Conservation (phyloP, 257 asterid species). For the Penstemon barbatus region DNA sequence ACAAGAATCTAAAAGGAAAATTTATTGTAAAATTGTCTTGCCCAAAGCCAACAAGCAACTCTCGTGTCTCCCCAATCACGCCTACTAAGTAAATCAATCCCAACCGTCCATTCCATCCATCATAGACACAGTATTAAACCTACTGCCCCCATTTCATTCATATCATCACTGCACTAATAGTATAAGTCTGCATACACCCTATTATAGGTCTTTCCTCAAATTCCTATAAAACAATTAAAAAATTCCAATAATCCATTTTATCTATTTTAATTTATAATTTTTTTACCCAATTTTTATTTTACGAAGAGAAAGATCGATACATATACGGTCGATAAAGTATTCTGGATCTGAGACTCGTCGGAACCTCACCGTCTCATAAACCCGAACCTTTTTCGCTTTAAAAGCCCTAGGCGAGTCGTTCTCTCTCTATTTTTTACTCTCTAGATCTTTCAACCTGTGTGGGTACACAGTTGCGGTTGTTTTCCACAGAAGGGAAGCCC, state of each 20-base stretch:
- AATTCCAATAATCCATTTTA: neutral
- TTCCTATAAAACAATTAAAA: conserved; percentile 6
- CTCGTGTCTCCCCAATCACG: conserved; percentile 5
- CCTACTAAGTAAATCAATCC: conserved; percentile 26
- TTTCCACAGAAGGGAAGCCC: conserved; percentile 22
- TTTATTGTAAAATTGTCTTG: too few species aligned
- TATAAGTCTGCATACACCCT: too few species aligned
- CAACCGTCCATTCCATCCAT: conserved; percentile 34
- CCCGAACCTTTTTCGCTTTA: conserved; percentile 39
- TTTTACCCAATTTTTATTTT: conserved; percentile 31
- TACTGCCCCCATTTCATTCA: conserved; percentile 27
- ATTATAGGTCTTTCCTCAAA: neutral
- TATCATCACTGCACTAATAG: conserved; percentile 38
- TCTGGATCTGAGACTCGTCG: conserved; percentile 79
- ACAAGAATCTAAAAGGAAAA: too few species aligned
- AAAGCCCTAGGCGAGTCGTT: conserved; percentile 31
- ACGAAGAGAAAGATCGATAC: conserved; percentile 29
- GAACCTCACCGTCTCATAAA: conserved; percentile 61
- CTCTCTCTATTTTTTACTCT: conserved; percentile 6
- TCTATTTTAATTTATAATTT: conserved; percentile 18
- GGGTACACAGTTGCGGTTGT: conserved; percentile 3
- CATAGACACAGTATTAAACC: conserved; percentile 31
- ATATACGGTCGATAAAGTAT: conserved; percentile 35
- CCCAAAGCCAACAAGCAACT: conserved; percentile 25
- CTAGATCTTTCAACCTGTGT: conserved; percentile 34